phyloP scores from a whole-genome alignment of 495 filamentous ascomycete genomes.

The Daldinia loculata region DNA sequence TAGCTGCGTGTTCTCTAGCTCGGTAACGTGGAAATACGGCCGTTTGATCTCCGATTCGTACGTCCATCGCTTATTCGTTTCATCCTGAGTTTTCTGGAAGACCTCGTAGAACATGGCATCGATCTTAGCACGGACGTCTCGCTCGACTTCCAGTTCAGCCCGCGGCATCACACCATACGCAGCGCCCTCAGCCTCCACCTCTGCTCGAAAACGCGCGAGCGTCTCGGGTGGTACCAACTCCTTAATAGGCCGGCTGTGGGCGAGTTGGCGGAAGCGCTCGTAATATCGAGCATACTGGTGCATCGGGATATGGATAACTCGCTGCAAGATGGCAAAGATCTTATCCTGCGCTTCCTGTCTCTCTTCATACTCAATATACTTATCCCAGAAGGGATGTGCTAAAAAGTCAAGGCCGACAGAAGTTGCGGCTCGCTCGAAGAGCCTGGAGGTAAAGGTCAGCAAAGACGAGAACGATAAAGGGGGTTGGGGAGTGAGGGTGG shows the following conservation, averaged over 20 bases:
- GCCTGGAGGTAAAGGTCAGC: constrained; percentile 70
- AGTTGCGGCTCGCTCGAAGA: constrained; percentile 90
- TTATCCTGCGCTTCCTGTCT: constrained; percentile 84
- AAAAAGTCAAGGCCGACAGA: constrained; percentile 93
- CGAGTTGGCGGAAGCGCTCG: constrained; percentile 84
- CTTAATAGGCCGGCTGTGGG: constrained; percentile 72
- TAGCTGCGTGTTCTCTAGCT: constrained; percentile 85
- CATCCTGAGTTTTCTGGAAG: constrained; percentile 83
- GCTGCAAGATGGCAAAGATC: constrained; percentile 84
- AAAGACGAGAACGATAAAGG: constrained; percentile 48
- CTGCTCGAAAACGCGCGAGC: constrained; percentile 71
- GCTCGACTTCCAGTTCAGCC: constrained; percentile 81
- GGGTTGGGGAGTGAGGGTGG: constrained; percentile 52
- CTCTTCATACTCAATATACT: constrained; percentile 96
- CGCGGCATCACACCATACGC: constrained; percentile 54
- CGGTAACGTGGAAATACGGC: constrained; percentile 96
- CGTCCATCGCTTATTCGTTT: constrained; percentile 93
- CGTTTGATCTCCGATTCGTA: constrained; percentile 96
- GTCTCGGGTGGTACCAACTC: constrained; percentile 77
- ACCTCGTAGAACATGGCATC: constrained; percentile 82
- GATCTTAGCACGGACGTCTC: constrained; percentile 79
- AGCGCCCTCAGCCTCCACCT: constrained; percentile 68
- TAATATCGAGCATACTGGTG: constrained; percentile 97
- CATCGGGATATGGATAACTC: constrained; percentile 92
- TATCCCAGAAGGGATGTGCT: constrained; percentile 97